phyloP scores from a whole-genome alignment of 1,139 yeast species.

The Yamadazyma triangularis region DNA sequence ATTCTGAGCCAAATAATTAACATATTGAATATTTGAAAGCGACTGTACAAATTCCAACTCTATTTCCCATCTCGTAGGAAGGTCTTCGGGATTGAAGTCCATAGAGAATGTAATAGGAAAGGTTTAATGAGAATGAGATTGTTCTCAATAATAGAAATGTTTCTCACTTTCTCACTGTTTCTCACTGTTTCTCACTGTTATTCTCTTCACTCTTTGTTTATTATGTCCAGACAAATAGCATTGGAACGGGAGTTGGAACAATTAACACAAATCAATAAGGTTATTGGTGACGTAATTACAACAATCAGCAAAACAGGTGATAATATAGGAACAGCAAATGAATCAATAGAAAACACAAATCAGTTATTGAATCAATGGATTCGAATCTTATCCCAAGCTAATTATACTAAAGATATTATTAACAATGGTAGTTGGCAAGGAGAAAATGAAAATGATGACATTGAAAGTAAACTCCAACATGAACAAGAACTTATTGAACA shows the following conservation, averaged over 20 bases:
- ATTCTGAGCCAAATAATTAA: constrained; percentile 71
- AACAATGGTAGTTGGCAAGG: constrained; percentile 34
- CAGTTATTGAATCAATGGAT: constrained; percentile 43
- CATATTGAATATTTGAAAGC: constrained; percentile 72
- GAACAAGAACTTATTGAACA: constrained; percentile 24
- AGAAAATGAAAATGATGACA: constrained; percentile 18
- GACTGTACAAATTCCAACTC: constrained; percentile 83
- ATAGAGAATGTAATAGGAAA: too few species aligned
- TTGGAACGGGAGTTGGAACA: constrained; percentile 37
- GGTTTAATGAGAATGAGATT: too few species aligned
- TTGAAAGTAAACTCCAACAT: constrained; percentile 13
- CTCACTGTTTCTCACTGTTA: too few species aligned
- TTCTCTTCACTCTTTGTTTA: too few species aligned
- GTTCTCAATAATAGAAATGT: too few species aligned
- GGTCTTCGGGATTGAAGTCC: constrained; percentile 7
- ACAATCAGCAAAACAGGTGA: constrained; percentile 24
- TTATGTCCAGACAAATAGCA: constrained; percentile 24
- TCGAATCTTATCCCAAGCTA: constrained; percentile 42
- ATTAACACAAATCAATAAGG: constrained; percentile 26
- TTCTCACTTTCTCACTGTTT: too few species aligned
- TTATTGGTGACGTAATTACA: constrained; percentile 24
- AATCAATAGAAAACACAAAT: constrained; percentile 31
- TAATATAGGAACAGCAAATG: constrained; percentile 27
- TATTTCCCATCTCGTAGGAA: constrained; percentile 78
- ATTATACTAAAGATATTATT: constrained; percentile 35